Evolutionary conservation across 345 rosid species (phyloP), one percentile per base, ranked within the genome.

Genomic region (Citrus unshiu): DNA sequence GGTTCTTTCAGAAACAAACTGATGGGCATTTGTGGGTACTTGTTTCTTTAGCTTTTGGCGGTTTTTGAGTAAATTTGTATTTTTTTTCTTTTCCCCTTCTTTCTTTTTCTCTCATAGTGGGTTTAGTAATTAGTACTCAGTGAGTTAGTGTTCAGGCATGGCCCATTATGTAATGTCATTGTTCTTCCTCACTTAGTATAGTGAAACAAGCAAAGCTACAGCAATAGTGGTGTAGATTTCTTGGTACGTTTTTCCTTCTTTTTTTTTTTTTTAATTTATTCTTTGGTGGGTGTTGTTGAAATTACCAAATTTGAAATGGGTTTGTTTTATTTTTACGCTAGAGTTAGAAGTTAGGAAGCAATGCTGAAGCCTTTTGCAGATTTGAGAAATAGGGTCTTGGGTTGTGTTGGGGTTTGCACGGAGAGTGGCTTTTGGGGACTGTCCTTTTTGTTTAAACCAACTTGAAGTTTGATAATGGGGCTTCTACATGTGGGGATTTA

Each of bases 351-450:
- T 75, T 37, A 34, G 74, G 69, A 29, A 27, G 65, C 34, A 56
- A 1, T 73, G 71, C 80, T 21, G 51, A 70, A 79, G 39, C 62
- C 54, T 30, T 76, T 54, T 70, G 73, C 71, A 59, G 80, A 79
- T 74, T 70, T 84, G 73, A 62, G 34, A 72, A 73, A 77, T 32
- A 70, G 64, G 46, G 78, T 79, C 81, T 85, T 80, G 86, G 87
- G 79, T 85, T 83, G 49, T 78, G 85, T 70, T 72, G 81, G 74
- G 83, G 66, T 85, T 83, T 81, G 73, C 88, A 87, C 78, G 86
- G 88, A 82, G 88, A 87, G 87, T 85, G 86, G 86, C 87, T 83
- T 81, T 79, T 81, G 91, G 91, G 80, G 75, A 77, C 78, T 84
- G 90, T 79, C 82, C 72, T 84, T 21, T n/a, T 54, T 73, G 77